Evolutionary conservation across 306 rosid genomes (phyloP).

Genomic region (Trichosanthes truncata): DNA sequence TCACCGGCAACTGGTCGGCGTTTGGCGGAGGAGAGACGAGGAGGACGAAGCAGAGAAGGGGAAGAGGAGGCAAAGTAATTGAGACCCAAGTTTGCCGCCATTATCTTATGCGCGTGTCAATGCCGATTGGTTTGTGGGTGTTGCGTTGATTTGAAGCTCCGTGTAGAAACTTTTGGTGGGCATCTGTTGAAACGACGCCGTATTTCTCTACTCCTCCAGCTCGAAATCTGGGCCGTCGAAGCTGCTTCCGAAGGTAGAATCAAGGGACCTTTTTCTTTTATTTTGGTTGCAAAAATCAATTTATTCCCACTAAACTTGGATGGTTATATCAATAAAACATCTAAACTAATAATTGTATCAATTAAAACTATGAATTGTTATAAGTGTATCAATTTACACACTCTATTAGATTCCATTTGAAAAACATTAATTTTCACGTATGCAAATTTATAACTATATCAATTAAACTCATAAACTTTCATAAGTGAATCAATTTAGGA

Average conservation of each 20-base stretch:
- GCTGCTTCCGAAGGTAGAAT: neutral
- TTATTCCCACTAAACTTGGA: no score
- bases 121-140: neutral
- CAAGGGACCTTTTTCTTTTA: no score
- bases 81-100: slow-evolving; percentile 40
- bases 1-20: slow-evolving; percentile 39
- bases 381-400: no score
- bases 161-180: neutral
- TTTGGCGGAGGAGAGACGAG: slow-evolving; percentile 33
- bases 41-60: slow-evolving; percentile 27
- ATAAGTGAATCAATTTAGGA: no score
- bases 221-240: neutral
- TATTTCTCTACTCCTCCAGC: neutral
- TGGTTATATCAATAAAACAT: no score
- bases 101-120: slow-evolving; percentile 13
- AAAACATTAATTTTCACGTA: no score
- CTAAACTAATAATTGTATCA: no score
- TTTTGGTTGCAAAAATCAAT: no score
- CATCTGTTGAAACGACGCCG: neutral
- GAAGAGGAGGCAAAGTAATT: slow-evolving; percentile 32
- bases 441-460: no score
- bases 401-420: no score
- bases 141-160: neutral
- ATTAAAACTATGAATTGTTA: no score
- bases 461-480: no score